Evolutionary conservation across 192 early-diverging fungal genomes (phyloP).

Genomic region (Pilobolus umbonatus): DNA sequence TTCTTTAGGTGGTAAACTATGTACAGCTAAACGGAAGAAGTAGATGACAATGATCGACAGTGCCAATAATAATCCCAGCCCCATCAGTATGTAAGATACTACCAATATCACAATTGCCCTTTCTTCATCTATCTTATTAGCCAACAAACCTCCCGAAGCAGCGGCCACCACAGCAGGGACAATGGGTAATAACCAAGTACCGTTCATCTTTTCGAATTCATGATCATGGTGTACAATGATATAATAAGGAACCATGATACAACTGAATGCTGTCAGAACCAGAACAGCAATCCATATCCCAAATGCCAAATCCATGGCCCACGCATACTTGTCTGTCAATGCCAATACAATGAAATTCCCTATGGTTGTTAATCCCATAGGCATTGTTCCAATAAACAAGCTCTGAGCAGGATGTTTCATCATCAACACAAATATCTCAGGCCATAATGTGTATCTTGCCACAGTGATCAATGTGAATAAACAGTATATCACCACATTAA

Average conservation of each 20-base stretch:
- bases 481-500: slow-evolving; percentile 38
- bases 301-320: slow-evolving; percentile 37
- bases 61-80: slow-evolving; percentile 40
- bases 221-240: slow-evolving; percentile 41
- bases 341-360: slow-evolving; percentile 30
- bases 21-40: slow-evolving; percentile 37
- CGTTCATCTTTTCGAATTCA: slow-evolving; percentile 36
- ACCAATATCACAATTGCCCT: slow-evolving; percentile 31
- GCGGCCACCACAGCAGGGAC: slow-evolving; percentile 46
- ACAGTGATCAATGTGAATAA: slow-evolving; percentile 27
- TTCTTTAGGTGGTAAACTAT: slow-evolving; percentile 42
- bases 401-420: slow-evolving; percentile 42
- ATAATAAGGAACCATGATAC: slow-evolving; percentile 37
- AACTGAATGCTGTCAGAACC: slow-evolving; percentile 29
- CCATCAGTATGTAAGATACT: slow-evolving; percentile 43
- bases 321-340: slow-evolving; percentile 21
- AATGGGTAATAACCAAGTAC: slow-evolving; percentile 44
- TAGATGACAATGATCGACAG: slow-evolving; percentile 44
- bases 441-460: slow-evolving; percentile 32
- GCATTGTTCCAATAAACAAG: slow-evolving; percentile 45
- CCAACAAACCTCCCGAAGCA: slow-evolving; percentile 34
- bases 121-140: slow-evolving; percentile 18
- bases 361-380: slow-evolving; percentile 47
- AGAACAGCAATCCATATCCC: slow-evolving; percentile 43
- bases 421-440: slow-evolving; percentile 39